phyloP scores from a whole-genome alignment of 2,329 filamentous ascomycete species.

The Aspergillus aculeatus region DNA sequence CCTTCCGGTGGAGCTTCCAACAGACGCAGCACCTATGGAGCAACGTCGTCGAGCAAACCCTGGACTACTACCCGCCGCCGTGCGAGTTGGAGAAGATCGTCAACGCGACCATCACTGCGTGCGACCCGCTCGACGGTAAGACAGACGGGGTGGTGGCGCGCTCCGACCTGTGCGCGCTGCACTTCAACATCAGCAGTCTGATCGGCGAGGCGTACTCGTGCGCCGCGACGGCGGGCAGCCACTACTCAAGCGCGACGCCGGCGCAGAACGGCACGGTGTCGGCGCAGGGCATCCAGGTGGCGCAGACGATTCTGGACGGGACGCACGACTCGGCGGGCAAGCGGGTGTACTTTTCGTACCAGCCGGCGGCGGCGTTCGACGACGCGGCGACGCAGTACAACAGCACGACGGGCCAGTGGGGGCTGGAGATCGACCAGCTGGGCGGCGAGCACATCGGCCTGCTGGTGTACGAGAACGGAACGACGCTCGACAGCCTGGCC shows the following conservation, averaged over 20 bases:
- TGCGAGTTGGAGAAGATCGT: constrained; percentile 39
- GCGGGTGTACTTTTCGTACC: constrained; percentile 43
- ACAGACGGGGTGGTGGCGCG: constrained; percentile 55
- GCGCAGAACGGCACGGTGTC: constrained; percentile 34
- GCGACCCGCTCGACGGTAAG: constrained; percentile 56
- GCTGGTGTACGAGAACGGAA: constrained; percentile 27
- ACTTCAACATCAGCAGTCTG: constrained; percentile 48
- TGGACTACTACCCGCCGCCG: constrained; percentile 44
- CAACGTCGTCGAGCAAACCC: constrained; percentile 39
- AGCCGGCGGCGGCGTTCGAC: constrained; percentile 29
- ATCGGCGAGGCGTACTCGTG: constrained; percentile 50
- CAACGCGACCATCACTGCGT: constrained; percentile 55
- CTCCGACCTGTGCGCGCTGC: constrained; percentile 48
- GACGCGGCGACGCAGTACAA: constrained; percentile 30
- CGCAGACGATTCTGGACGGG: constrained; percentile 39
- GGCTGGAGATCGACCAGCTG: constrained; percentile 29
- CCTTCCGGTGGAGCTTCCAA: constrained; percentile 47
- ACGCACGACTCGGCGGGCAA: constrained; percentile 42
- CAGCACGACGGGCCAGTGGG: constrained; percentile 30
- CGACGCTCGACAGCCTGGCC: constrained; percentile 45
- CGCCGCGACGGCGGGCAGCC: constrained; percentile 30
- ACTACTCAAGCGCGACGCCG: constrained; percentile 27
- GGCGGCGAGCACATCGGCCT: constrained; percentile 42
- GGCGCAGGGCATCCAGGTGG: constrained; percentile 32
- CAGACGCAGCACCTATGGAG: constrained; percentile 46